Conservation (phyloP, 495 filamentous ascomycete species). For the Cladorrhinum samala region DNA sequence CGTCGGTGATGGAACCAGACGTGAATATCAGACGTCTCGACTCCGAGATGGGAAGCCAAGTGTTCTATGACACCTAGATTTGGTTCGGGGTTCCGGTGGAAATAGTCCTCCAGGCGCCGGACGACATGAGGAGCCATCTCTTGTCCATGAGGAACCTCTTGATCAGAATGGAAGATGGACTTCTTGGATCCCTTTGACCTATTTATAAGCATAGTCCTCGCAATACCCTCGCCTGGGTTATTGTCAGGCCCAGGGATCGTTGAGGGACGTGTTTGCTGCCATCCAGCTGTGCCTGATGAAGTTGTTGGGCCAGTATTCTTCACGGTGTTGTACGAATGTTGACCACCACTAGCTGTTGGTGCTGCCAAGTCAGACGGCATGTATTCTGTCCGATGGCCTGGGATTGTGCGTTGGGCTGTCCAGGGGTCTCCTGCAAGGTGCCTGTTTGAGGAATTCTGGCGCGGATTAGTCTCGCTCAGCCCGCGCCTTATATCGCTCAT, state of each 20-base stretch:
- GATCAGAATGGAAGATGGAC: constrained; percentile 18
- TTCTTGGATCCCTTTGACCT: constrained; percentile 25
- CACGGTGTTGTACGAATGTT: background rate
- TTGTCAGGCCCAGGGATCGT: background rate
- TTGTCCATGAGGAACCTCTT: constrained; percentile 25
- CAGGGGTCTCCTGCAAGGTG: constrained; percentile 1
- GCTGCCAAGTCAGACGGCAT: background rate
- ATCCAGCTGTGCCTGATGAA: constrained; percentile 10
- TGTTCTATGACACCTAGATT: constrained; percentile 32
- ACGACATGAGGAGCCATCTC: constrained; percentile 32
- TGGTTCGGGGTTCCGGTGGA: constrained; percentile 32
- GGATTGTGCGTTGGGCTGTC: background rate
- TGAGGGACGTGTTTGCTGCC: constrained; percentile 9
- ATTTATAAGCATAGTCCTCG: constrained; percentile 28
- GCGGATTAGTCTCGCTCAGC: background rate
- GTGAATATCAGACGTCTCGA: constrained; percentile 33
- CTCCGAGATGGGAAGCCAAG: constrained; percentile 36
- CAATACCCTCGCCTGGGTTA: constrained; percentile 11
- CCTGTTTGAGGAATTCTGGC: constrained; percentile 4
- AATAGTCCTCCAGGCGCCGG: constrained; percentile 39
- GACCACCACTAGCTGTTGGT: background rate
- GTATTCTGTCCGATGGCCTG: background rate
- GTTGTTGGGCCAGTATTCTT: constrained; percentile 14
- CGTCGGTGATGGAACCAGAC: constrained; percentile 43
- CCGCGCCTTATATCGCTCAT: constrained; percentile 1